phyloP scores from a whole-genome alignment of 2,329 filamentous ascomycete genomes.

The Talaromyces sp. region DNA sequence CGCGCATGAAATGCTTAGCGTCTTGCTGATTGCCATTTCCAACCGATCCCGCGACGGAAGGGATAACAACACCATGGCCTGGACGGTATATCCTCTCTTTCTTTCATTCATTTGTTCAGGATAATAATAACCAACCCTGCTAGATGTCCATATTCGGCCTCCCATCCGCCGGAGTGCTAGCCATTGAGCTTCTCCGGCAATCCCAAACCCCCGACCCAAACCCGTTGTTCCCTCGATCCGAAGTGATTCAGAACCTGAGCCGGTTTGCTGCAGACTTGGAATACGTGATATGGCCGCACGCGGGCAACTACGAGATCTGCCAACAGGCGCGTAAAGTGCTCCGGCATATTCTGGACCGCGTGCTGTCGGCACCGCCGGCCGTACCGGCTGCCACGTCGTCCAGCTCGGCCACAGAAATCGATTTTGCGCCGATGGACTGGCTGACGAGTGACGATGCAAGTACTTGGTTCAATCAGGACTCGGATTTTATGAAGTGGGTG shows the following conservation, averaged over 20 bases:
- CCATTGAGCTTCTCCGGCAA: conserved; percentile 22
- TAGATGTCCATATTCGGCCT: conserved; percentile 19
- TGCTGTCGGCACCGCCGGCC: conserved; percentile 9
- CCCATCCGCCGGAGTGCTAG: conserved; percentile 24
- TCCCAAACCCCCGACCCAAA: conserved; percentile 10
- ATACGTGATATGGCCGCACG: conserved; percentile 17
- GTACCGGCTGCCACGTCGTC: not conserved
- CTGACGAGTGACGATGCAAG: conserved; percentile 5
- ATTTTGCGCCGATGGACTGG: conserved; percentile 9
- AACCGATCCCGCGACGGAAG: conserved; percentile 12
- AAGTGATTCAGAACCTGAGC: conserved; percentile 25
- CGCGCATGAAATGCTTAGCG: conserved; percentile 20
- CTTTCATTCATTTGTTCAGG: not conserved
- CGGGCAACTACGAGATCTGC: conserved; percentile 21
- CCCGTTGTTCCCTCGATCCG: conserved; percentile 18
- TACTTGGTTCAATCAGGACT: conserved; percentile 9
- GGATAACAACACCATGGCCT: conserved; percentile 13
- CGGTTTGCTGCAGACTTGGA: conserved; percentile 22
- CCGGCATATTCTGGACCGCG: conserved; percentile 19
- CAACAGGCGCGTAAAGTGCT: conserved; percentile 20
- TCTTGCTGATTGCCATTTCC: conserved; percentile 14
- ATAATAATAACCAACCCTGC: not conserved
- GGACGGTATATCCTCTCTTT: conserved; percentile 12
- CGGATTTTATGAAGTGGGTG: conserved; percentile 10
- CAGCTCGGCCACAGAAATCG: not conserved